A percentile compares a stretch with the other conserved stretches of the same genome.
phyloP scores from a whole-genome alignment of 306 rosid genomes.

The Glycine latifolia region DNA sequence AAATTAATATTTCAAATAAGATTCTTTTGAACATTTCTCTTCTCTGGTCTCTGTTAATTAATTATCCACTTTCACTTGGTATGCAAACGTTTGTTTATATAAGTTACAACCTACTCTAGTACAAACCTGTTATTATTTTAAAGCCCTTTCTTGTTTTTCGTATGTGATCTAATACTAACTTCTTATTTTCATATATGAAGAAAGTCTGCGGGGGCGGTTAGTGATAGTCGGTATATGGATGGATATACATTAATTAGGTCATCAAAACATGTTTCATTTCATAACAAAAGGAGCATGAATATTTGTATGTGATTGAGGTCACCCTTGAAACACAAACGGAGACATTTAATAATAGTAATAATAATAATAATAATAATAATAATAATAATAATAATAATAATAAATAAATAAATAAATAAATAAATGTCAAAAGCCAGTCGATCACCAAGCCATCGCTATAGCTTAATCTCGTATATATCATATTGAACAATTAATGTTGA shows the following conservation, averaged over 20 bases:
- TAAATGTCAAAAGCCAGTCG: no score
- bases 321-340: no score
- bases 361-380: no score
- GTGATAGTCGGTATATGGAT: not conserved
- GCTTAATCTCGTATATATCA: no score
- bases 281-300: not conserved
- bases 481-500: not conserved
- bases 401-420: no score
- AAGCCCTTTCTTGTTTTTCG: not conserved
- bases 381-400: no score
- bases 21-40: not conserved
- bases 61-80: not conserved
- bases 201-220: not conserved
- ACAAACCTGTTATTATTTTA: not conserved
- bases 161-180: not conserved
- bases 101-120: not conserved
- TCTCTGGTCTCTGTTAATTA: not conserved
- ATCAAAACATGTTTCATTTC: not conserved
- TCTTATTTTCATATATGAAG: not conserved
- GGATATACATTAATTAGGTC: not conserved
- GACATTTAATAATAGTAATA: no score
- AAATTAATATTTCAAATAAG: not conserved
- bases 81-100: not conserved
- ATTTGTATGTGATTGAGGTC: not conserved
- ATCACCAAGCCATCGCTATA: no score